Evolutionary conservation across 2,329 filamentous ascomycete species (phyloP).

Genomic region (Septoria linicola): DNA sequence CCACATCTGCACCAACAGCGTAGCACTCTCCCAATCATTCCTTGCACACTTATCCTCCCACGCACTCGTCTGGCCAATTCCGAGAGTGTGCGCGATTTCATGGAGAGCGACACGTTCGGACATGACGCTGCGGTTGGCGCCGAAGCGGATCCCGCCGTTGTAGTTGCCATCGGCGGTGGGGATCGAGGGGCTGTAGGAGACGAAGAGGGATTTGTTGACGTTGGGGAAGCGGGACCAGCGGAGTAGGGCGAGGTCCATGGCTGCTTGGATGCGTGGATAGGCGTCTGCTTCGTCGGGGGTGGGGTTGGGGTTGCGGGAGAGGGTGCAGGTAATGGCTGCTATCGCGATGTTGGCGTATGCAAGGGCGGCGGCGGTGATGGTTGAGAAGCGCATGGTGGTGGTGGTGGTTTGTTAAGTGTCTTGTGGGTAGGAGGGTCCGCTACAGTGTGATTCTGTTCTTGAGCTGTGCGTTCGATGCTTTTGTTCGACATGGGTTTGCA

Average conservation of each 20-base stretch:
- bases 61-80: slow-evolving; percentile 5
- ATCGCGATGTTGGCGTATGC: not conserved
- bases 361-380: not conserved
- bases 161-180: slow-evolving; percentile 20
- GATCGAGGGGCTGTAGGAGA: slow-evolving; percentile 20
- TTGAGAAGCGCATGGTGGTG: not conserved
- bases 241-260: slow-evolving; percentile 18
- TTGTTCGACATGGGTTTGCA: no score
- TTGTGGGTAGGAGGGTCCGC: not conserved
- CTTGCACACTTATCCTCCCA: slow-evolving; percentile 12
- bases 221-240: slow-evolving; percentile 13
- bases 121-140: slow-evolving; percentile 18
- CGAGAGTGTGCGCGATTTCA: slow-evolving; percentile 9
- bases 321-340: slow-evolving; percentile 46
- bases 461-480: no score
- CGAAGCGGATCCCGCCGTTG: slow-evolving; percentile 24
- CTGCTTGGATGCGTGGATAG: slow-evolving; percentile 17
- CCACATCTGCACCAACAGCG: slow-evolving; percentile 12
- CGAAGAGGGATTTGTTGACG: slow-evolving; percentile 17
- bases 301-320: slow-evolving; percentile 42
- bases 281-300: slow-evolving; percentile 19
- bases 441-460: not conserved
- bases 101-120: slow-evolving; percentile 20
- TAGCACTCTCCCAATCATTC: slow-evolving; percentile 13
- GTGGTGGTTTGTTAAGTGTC: no score